Evolutionary conservation across 1,139 yeast species (phyloP).

Genomic region (Hyphopichia wangnamkhiaoensis): DNA sequence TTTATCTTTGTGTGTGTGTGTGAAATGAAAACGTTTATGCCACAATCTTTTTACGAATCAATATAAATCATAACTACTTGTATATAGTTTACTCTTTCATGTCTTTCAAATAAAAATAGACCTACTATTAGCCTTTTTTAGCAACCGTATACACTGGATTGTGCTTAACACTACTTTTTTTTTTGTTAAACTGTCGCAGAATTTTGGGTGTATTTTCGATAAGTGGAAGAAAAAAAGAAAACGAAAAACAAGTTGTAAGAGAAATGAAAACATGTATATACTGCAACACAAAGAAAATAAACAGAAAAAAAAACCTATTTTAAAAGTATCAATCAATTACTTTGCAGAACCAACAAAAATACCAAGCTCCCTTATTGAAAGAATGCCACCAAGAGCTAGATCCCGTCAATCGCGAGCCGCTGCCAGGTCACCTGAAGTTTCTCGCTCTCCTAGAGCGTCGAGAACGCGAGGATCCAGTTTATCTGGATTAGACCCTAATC

Average conservation of each 20-base stretch:
- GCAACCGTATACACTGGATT: background rate
- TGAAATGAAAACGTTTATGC: too few species aligned
- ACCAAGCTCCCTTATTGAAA: too few species aligned
- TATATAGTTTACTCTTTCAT: background rate
- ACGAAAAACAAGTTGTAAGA: too few species aligned
- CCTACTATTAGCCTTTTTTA: background rate
- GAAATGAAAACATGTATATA: too few species aligned
- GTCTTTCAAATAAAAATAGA: background rate
- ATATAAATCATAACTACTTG: too few species aligned
- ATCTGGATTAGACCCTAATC: constrained; percentile 30
- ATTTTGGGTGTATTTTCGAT: background rate
- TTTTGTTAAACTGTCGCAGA: too few species aligned
- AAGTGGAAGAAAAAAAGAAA: constrained; percentile 2
- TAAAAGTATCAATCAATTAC: too few species aligned
- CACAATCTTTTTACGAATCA: too few species aligned
- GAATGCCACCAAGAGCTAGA: constrained; percentile 7
- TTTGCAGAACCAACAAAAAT: too few species aligned
- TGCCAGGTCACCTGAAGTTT: constrained; percentile 9
- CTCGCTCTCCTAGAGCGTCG: constrained; percentile 19
- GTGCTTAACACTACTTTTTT: too few species aligned
- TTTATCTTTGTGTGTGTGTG: too few species aligned
- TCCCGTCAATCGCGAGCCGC: constrained; percentile 9
- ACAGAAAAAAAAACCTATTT: background rate
- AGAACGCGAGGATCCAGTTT: constrained; percentile 22
- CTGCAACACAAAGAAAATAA: too few species aligned